Evolutionary conservation across 768 basidiomycete species (phyloP), one percentile per base, ranked within the genome.

Genomic region (Tremella yokohamensis): DNA sequence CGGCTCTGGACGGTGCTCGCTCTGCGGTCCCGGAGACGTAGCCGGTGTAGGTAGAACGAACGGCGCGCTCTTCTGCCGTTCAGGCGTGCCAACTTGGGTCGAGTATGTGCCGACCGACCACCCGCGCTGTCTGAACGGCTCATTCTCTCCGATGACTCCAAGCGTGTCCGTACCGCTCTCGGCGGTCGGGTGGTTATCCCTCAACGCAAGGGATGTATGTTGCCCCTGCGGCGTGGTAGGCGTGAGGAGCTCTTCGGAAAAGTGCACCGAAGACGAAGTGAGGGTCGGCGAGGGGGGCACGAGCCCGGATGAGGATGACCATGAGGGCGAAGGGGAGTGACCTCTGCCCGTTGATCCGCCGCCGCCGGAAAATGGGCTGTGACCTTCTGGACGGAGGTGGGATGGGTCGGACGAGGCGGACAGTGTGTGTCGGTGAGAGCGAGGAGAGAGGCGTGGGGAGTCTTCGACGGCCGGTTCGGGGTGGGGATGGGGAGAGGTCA

Each of bases 111-210:
- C 68, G 19, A 65, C 60, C 15, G 63, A 66, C 56, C 56, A 65
- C 4, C 62, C 61, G 12, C 72, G 54, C 16, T 39, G 49, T n/a
- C 44, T 49, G 2, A 29, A 7, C 7, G 15, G 24, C 18, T 24
- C 22, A 20, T 57, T 26, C 40, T 59, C 62, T n/a, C 48, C 54
- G 9, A 73, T 44, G 15, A 65, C 64, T 22, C 62, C 40, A 15
- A 75, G 59, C 0, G 69, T 73, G 11, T 71, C 69, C 42, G 39
- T 60, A 2, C 72, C 72, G 22, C 60, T 57, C 8, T 64, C 57
- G 7, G 62, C 64, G 9, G 68, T 73, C 2, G 74, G 74, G 50
- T 74, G 20, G 49, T 76, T 76, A n/a, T 68, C 66, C n/a, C 74
- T 22, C 25, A 76, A 55, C 8, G 69, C 72, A n/a, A 76, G 60